phyloP scores from a whole-genome alignment of 176 grass and related monocot genomes.

The Bonia amplexicaulis region DNA sequence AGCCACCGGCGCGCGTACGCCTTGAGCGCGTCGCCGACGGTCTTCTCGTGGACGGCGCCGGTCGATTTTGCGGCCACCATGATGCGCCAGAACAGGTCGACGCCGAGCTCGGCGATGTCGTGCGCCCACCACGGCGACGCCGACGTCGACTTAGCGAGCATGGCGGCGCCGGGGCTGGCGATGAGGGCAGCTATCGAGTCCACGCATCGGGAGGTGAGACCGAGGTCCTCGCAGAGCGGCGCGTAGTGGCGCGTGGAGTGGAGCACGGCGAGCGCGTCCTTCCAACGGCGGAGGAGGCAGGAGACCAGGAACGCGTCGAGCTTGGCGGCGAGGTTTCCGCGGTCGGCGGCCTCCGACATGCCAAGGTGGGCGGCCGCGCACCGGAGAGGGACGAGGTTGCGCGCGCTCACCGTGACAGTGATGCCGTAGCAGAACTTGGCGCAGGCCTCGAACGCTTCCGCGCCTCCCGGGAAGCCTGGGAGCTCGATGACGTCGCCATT shows the following conservation, averaged over 20 bases:
- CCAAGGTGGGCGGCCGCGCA: conserved; percentile 82
- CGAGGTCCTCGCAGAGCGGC: conserved; percentile 63
- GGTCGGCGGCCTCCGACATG: conserved; percentile 82
- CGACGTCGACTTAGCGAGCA: conserved; percentile 19
- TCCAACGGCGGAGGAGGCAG: conserved; percentile 92
- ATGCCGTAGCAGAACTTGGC: conserved; percentile 98
- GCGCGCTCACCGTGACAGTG: conserved; percentile 76
- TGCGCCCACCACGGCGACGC: conserved; percentile 64
- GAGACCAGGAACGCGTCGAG: conserved; percentile 81
- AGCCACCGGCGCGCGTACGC: conserved; percentile 68
- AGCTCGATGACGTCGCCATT: conserved; percentile 46
- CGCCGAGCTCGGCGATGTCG: conserved; percentile 65
- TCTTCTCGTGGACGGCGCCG: conserved; percentile 57
- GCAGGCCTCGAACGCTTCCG: conserved; percentile 81
- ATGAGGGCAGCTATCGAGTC: conserved; percentile 63
- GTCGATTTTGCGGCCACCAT: conserved; percentile 86
- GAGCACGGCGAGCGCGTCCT: conserved; percentile 69
- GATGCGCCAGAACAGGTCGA: conserved; percentile 92
- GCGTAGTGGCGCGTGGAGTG: conserved; percentile 58
- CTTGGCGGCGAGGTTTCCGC: conserved; percentile 72
- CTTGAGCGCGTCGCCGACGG: conserved; percentile 66
- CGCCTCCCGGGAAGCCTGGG: conserved; percentile 56
- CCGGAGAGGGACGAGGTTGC: conserved; percentile 66
- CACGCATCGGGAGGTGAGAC: conserved; percentile 67
- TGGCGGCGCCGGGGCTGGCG: conserved; percentile 21